Conservation (phyloP, 2,329 filamentous ascomycete genomes). For the Whalleya microplaca region DNA sequence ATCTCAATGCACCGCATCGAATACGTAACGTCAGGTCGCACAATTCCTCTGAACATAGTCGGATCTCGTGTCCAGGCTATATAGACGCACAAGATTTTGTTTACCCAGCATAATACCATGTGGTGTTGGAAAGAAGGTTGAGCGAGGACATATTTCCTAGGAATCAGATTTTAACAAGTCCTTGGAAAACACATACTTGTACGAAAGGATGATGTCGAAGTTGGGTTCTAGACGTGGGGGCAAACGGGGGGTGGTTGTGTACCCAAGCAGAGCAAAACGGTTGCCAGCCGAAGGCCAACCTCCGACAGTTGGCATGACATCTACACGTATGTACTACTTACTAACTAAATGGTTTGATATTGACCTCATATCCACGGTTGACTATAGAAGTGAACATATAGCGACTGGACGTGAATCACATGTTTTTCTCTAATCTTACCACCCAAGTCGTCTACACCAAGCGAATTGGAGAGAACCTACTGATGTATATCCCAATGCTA, state of each 20-base stretch:
- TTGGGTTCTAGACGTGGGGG: background rate
- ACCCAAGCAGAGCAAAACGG: background rate
- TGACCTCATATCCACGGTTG: background rate
- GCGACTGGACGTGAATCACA: background rate
- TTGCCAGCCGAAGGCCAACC: background rate
- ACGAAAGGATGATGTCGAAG: background rate
- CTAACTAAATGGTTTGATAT: too few species aligned
- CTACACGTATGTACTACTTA: background rate
- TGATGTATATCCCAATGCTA: background rate
- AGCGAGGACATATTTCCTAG: background rate
- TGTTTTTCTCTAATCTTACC: background rate
- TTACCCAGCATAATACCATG: background rate
- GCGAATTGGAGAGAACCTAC: background rate
- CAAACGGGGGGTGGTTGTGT: background rate
- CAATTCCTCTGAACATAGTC: constrained; percentile 2
- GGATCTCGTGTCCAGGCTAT: constrained; percentile 25
- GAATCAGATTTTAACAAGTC: too few species aligned
- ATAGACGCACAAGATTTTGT: constrained; percentile 12
- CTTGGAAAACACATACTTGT: too few species aligned
- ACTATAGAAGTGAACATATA: background rate
- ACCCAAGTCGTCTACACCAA: background rate
- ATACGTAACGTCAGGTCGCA: constrained; percentile 6
- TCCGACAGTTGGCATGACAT: background rate
- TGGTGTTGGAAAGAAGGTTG: background rate
- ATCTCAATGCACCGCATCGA: constrained; percentile 13